Evolutionary conservation across 2,329 filamentous ascomycete genomes (phyloP), one percentile per base, ranked within the genome.

Genomic region (Xylaria hypoxylon): DNA sequence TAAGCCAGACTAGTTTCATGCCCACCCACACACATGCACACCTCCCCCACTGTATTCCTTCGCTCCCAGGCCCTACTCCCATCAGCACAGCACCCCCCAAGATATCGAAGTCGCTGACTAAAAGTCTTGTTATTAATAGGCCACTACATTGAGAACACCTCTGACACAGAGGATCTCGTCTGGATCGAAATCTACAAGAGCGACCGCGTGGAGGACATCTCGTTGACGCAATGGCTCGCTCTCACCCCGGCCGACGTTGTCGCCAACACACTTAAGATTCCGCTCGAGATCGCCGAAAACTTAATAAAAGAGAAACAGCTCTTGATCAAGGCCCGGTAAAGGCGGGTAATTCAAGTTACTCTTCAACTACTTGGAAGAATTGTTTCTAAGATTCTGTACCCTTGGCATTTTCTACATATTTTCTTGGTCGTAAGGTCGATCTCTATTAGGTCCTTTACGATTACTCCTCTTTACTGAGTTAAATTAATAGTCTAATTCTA

Each of bases 151-250:
- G 89, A 91, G 71, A 92, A 92, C 75, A 89, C 85, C 0, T 89
- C 87, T 0, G 80, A 87, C 1, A 86, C 83, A 0, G 87, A 91
- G 67, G 87, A 89, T 56, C 80, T 92, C 3, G 82, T 89, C 4
- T 91, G 87, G 86, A 85, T 92, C 33, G 90, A 92, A 75, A 85
- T 92, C 19, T 92, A 90, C 81, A 90, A 90, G 79, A 86, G 85
- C 47, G 88, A 91, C 68, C 83, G 85, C 2, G 88, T 92, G 1
- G 87, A 85, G 0, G 90, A 92, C 73, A 89, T 92, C 68, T 84
- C 86, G 0, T 76, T 92, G 48, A 88, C 86, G 0, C 89, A 92
- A 76, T 92, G 89, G 90, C 80, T 92, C 44, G 89, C 89, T 0
- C 79, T 91, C 57, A 91, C 89, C 0, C 90, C 90, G 0, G 80